These are phyloP conservation scores for Ogataea pini DNA, from an alignment of 805 yeast species.

Conservation along the genomic window DNA sequence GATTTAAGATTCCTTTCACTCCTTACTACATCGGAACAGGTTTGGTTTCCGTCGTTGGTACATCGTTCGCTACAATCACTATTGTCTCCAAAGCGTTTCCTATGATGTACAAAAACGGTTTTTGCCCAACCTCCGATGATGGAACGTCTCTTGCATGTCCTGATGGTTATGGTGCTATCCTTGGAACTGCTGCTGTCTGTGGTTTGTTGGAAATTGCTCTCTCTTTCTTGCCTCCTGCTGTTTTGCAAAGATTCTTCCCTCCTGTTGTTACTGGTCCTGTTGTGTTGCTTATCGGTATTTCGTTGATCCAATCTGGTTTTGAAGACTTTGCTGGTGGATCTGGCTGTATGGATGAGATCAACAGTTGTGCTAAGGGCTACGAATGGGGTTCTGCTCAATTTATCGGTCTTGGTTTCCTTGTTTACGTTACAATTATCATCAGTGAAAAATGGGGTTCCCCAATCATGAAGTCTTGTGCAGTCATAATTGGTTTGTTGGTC, in stretches of 20 bases:
- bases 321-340: conserved; percentile 89
- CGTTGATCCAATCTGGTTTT: conserved; percentile 70
- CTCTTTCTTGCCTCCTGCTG: conserved; percentile 75
- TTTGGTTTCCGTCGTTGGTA: conserved; percentile 84
- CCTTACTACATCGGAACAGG: conserved; percentile 86
- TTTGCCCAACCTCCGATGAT: conserved; percentile 60
- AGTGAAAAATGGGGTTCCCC: conserved; percentile 92
- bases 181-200: conserved; percentile 80
- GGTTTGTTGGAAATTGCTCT: conserved; percentile 70
- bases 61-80: conserved; percentile 85
- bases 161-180: conserved; percentile 83
- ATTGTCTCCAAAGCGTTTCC: conserved; percentile 77
- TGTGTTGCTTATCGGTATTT: conserved; percentile 78
- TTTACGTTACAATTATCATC: conserved; percentile 68
- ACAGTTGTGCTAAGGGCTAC: conserved; percentile 52
- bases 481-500: conserved; percentile 76
- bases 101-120: conserved; percentile 73
- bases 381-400: conserved; percentile 86
- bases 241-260: conserved; percentile 76
- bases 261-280: conserved; percentile 94
- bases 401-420: conserved; percentile 85
- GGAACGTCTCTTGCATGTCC: conserved; percentile 80
- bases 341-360: conserved; percentile 45
- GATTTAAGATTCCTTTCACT: conserved; percentile 74
- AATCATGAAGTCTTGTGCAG: conserved; percentile 92